Percentiles rank a stretch among this genome's conserved stretches.
phyloP scores from a whole-genome alignment of 495 filamentous ascomycete species.

The Tetracladium setigerum region DNA sequence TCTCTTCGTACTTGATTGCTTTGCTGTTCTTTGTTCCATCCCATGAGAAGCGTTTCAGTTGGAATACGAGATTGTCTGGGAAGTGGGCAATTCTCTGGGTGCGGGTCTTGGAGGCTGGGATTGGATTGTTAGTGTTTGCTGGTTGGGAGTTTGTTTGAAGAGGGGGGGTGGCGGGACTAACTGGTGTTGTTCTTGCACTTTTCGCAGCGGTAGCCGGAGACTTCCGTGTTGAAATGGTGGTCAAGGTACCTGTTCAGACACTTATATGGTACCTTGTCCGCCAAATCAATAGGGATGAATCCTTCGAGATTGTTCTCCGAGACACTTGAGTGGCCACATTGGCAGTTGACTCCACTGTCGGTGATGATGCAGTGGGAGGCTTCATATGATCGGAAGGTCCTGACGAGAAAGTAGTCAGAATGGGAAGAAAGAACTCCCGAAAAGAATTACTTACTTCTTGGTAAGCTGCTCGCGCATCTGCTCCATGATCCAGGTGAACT shows the following conservation, averaged over 20 bases:
- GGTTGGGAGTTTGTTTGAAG: too few species aligned
- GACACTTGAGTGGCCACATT: not conserved
- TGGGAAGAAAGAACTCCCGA: not conserved
- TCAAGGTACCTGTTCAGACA: constrained; percentile 4
- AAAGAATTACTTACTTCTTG: constrained; percentile 1
- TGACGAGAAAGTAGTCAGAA: constrained; percentile 1
- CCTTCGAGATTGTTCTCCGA: too few species aligned
- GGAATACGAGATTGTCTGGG: constrained; percentile 11
- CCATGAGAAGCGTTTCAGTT: constrained; percentile 14
- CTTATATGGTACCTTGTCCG: too few species aligned
- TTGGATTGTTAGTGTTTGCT: not conserved
- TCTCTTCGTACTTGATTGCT: not conserved
- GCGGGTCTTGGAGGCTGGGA: not conserved
- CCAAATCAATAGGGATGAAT: too few species aligned
- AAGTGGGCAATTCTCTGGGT: constrained; percentile 3
- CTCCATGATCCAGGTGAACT: constrained; percentile 10
- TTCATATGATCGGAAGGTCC: constrained; percentile 8
- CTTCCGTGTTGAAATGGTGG: constrained; percentile 5
- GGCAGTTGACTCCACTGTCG: not conserved
- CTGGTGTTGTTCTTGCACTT: not conserved
- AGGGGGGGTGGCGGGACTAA: too few species aligned
- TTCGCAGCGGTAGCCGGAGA: constrained; percentile 16
- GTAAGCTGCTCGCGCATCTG: constrained; percentile 10
- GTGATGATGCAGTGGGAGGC: not conserved
- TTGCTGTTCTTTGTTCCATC: constrained; percentile 5